phyloP scores from a whole-genome alignment of 2,329 filamentous ascomycete genomes.

The Furcasterigmium furcatum region DNA sequence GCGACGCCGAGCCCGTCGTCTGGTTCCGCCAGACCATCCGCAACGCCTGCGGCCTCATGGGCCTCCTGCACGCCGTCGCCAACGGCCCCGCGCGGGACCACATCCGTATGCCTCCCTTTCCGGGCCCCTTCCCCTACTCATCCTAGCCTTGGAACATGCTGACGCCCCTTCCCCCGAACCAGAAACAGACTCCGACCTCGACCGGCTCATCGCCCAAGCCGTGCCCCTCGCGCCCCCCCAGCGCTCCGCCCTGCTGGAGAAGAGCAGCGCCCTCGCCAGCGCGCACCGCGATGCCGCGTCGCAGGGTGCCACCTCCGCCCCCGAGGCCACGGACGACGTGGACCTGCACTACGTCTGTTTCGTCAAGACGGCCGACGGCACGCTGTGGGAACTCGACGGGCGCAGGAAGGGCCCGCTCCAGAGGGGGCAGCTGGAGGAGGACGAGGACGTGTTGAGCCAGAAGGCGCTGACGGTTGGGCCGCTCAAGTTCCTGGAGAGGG shows the following conservation, averaged over 20 bases:
- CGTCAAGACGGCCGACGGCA: constrained; percentile 68
- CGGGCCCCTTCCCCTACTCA: too few species aligned
- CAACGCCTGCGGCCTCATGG: constrained; percentile 91
- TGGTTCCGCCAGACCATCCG: constrained; percentile 97
- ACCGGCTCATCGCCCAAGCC: constrained; percentile 65
- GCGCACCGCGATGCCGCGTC: constrained; percentile 78
- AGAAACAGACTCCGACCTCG: constrained; percentile 54
- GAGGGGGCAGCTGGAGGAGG: constrained; percentile 49
- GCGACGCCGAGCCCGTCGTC: constrained; percentile 69
- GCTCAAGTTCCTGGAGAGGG: constrained; percentile 53
- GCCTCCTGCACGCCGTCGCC: constrained; percentile 73
- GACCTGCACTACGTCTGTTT: constrained; percentile 97
- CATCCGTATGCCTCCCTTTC: constrained; percentile 47
- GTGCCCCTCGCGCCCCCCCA: constrained; percentile 63
- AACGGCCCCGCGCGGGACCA: constrained; percentile 70
- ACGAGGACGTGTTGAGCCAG: constrained; percentile 72
- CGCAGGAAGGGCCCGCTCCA: constrained; percentile 54
- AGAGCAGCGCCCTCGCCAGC: constrained; percentile 68
- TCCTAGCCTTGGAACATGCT: too few species aligned
- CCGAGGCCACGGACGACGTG: constrained; percentile 74
- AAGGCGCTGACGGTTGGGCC: constrained; percentile 70
- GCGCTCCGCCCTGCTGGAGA: constrained; percentile 73
- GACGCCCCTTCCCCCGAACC: too few species aligned
- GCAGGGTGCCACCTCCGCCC: constrained; percentile 75
- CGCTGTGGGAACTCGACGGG: constrained; percentile 59